Conservation (phyloP, 2,329 filamentous ascomycete species). For the Beauveria rudraprayagi region DNA sequence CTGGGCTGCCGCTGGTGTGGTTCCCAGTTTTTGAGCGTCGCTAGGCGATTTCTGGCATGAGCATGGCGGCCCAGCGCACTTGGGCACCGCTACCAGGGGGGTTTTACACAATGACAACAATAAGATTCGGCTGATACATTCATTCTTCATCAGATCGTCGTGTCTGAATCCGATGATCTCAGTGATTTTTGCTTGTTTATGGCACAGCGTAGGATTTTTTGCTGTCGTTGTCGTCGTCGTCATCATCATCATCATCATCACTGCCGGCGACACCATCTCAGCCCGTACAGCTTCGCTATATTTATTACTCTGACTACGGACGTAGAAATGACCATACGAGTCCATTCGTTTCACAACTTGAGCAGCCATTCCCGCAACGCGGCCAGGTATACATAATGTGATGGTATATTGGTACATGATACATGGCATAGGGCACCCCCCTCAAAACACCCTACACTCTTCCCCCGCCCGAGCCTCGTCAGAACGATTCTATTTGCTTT, state of each 20-base stretch:
- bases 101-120: too few relatives aligned
- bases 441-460: slow-evolving; percentile 22
- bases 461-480: not conserved
- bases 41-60: not conserved
- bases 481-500: slow-evolving; percentile 15
- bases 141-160: too few relatives aligned
- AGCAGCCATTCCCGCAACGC: not conserved
- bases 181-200: too few relatives aligned
- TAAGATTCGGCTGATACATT: too few relatives aligned
- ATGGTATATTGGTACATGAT: slow-evolving; percentile 13
- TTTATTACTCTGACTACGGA: not conserved
- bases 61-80: not conserved
- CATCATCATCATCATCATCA: not conserved
- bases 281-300: not conserved
- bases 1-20: slow-evolving; percentile 3
- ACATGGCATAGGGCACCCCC: not conserved
- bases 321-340: not conserved
- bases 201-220: not conserved
- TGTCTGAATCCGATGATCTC: too few relatives aligned
- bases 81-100: not conserved
- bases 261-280: not conserved
- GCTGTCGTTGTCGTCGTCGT: not conserved
- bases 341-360: not conserved
- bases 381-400: not conserved
- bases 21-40: not conserved